Evolutionary conservation across 306 rosid genomes (phyloP).

Genomic region (Dryas alaskensis): DNA sequence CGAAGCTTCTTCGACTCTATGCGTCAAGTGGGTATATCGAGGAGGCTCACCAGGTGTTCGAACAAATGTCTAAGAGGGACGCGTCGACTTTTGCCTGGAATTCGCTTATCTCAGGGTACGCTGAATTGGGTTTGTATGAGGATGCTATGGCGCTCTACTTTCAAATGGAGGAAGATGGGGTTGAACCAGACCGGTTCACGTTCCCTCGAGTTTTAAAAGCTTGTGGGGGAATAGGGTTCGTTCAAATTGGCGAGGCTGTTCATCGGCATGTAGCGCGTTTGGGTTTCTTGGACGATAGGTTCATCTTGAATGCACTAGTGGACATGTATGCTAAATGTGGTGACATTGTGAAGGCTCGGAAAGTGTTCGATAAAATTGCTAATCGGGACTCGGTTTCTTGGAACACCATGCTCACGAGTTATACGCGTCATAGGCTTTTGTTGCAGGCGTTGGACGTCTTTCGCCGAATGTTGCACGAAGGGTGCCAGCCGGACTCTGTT

Average conservation of each 20-base stretch:
- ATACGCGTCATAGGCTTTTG: conserved; percentile 62
- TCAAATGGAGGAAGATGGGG: conserved; percentile 84
- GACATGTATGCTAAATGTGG: conserved; percentile 95
- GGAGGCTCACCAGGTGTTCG: conserved; percentile 75
- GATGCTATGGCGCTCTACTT: conserved; percentile 91
- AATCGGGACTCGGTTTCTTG: conserved; percentile 68
- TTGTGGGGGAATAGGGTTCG: conserved; percentile 76
- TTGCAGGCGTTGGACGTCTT: conserved; percentile 52
- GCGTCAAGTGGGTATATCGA: conserved; percentile 54
- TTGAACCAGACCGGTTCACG: conserved; percentile 65
- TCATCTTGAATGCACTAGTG: conserved; percentile 75
- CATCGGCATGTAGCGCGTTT: conserved; percentile 59
- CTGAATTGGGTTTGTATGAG: conserved; percentile 54
- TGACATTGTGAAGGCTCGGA: conserved; percentile 75
- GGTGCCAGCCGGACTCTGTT: conserved; percentile 44
- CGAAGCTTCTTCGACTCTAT: conserved; percentile 64
- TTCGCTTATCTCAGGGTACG: conserved; percentile 76
- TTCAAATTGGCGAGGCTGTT: conserved; percentile 74
- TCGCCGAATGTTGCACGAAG: conserved; percentile 52
- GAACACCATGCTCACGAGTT: conserved; percentile 79
- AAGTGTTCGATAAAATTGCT: conserved; percentile 51
- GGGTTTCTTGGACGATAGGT: conserved; percentile 54
- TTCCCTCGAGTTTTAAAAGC: conserved; percentile 81
- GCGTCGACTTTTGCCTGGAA: conserved; percentile 74
- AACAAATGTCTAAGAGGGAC: conserved; percentile 59